These are phyloP conservation scores for Venturia aucupariae DNA, from an alignment of 2,329 filamentous ascomycete species.

Conservation along the genomic window DNA sequence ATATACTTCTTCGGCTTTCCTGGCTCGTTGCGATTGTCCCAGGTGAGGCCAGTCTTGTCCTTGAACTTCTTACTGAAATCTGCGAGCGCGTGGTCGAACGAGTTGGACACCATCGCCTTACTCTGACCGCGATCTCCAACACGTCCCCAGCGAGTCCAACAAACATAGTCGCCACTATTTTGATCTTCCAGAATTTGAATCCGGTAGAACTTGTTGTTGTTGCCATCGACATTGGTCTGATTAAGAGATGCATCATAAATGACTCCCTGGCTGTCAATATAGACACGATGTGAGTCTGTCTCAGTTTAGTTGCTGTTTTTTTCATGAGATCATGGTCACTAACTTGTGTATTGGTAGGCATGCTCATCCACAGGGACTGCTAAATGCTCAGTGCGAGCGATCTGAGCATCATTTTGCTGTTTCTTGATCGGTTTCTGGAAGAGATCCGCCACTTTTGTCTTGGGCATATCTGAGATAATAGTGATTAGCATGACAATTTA, in stretches of 20 bases:
- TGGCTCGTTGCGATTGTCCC: slow-evolving; percentile 40
- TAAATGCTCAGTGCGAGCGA: not conserved
- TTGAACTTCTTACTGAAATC: slow-evolving; percentile 49
- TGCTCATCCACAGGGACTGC: slow-evolving; percentile 13
- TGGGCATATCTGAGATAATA: not conserved
- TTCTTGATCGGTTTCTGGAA: slow-evolving; percentile 11
- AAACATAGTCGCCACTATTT: slow-evolving; percentile 23
- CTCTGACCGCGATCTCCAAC: slow-evolving; percentile 49
- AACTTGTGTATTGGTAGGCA: not conserved
- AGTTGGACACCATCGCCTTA: slow-evolving; percentile 31
- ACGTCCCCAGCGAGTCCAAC: slow-evolving; percentile 75
- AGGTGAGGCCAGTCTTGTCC: slow-evolving; percentile 44
- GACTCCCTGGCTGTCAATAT: slow-evolving; percentile 54
- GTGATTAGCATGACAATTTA: not conserved
- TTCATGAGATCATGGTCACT: not conserved
- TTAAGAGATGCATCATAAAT: slow-evolving; percentile 76
- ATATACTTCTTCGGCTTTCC: slow-evolving; percentile 62
- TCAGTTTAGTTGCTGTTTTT: not conserved
- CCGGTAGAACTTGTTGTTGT: slow-evolving; percentile 79
- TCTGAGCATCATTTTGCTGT: slow-evolving; percentile 6
- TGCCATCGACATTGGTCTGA: slow-evolving; percentile 60
- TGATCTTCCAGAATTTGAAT: slow-evolving; percentile 45
- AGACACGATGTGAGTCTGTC: slow-evolving; percentile 39
- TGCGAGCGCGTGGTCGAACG: slow-evolving; percentile 30
- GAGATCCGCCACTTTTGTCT: not conserved